These are phyloP conservation scores for Pelargonium fulgidum DNA, from an alignment of 441 rosid species.

Conservation along the genomic window DNA sequence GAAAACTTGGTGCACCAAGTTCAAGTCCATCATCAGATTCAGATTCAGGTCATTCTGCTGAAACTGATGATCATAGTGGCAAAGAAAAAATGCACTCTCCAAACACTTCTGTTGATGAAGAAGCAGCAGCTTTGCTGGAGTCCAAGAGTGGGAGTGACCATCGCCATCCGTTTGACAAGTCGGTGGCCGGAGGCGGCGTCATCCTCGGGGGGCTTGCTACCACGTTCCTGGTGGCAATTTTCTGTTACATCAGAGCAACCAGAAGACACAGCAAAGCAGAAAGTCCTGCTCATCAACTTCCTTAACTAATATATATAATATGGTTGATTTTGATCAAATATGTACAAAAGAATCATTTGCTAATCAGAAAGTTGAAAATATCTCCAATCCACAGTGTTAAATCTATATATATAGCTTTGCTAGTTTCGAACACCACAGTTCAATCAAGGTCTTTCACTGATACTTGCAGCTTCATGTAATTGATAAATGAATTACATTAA, in stretches of 20 bases:
- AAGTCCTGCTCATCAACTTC: slow-evolving; percentile 11
- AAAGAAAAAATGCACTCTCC: neutral
- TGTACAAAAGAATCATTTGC: neutral
- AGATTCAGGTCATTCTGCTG: too few species aligned
- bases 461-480: too few species aligned
- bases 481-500: too few species aligned
- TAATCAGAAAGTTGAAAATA: neutral
- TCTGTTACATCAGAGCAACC: slow-evolving; percentile 73
- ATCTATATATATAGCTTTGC: neutral
- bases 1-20: neutral
- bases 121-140: neutral
- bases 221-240: slow-evolving; percentile 53
- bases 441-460: too few species aligned
- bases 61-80: too few species aligned
- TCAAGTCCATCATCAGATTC: neutral
- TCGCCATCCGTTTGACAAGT: slow-evolving; percentile 49
- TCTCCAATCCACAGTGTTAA: neutral
- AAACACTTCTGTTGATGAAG: neutral
- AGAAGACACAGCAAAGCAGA: slow-evolving; percentile 37
- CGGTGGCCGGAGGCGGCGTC: slow-evolving; percentile 63
- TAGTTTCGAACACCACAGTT: too few species aligned
- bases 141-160: slow-evolving; percentile 16
- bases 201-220: slow-evolving; percentile 69
- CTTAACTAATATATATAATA: neutral
- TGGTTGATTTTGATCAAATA: neutral